phyloP scores from a whole-genome alignment of 2,329 filamentous ascomycete genomes.

The Trichoderma gracile region DNA sequence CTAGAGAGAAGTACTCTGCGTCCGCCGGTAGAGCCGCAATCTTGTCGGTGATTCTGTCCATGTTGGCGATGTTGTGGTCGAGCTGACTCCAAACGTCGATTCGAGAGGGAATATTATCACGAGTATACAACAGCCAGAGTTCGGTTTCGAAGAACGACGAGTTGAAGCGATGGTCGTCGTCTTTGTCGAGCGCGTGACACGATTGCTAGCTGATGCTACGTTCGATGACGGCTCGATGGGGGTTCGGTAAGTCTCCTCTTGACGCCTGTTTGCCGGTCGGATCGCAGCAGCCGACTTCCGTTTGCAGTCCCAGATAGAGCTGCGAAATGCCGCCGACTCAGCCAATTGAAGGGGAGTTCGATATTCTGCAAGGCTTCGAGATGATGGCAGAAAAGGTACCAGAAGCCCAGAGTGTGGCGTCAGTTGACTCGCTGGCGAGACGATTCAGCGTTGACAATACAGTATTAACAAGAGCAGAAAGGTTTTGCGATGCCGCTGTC shows the following conservation, averaged over 20 bases:
- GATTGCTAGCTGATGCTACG: background rate
- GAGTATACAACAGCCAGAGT: background rate
- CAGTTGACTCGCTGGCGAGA: background rate
- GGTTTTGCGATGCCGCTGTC: constrained; percentile 19
- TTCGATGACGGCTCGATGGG: background rate
- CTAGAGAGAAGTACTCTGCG: constrained; percentile 88
- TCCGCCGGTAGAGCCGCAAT: constrained; percentile 84
- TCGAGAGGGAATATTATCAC: background rate
- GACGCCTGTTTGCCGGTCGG: background rate
- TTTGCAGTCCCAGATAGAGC: background rate
- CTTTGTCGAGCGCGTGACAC: background rate
- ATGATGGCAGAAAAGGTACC: background rate
- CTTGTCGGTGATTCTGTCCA: constrained; percentile 94
- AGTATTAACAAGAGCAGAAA: background rate
- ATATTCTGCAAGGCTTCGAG: background rate
- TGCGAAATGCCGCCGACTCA: background rate
- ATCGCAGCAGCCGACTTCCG: background rate
- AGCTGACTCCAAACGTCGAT: background rate
- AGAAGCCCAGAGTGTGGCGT: background rate
- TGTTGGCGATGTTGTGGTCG: constrained; percentile 37
- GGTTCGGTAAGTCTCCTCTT: background rate
- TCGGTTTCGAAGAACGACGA: no score
- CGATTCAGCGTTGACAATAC: background rate
- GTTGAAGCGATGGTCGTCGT: background rate
- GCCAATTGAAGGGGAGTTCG: background rate